Evolutionary conservation across 176 grass and related monocot genomes (phyloP).

Genomic region (Ampelocalamus luodianensis): DNA sequence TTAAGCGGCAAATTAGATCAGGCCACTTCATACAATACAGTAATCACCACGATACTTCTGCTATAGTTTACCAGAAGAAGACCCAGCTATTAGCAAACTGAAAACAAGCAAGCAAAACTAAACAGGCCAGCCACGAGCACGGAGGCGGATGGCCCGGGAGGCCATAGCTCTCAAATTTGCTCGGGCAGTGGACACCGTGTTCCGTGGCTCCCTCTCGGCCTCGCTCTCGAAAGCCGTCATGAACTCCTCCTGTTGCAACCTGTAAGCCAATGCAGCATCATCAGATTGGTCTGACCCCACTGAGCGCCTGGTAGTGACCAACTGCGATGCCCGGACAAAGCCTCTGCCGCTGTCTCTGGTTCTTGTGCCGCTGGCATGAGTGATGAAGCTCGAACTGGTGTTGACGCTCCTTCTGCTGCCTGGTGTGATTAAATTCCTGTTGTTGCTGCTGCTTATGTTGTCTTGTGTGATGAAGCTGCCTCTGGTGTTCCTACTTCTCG

Average conservation of each 20-base stretch:
- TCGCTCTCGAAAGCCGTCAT: constrained; percentile 60
- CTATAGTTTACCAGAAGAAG: constrained; percentile 27
- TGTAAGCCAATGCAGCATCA: constrained; percentile 74
- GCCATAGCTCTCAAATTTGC: constrained; percentile 75
- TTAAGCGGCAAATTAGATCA: neutral
- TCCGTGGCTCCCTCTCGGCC: constrained; percentile 43
- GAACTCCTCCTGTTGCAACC: constrained; percentile 89
- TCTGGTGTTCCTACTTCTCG: constrained; percentile 36
- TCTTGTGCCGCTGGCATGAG: constrained; percentile 17
- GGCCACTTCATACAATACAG: neutral
- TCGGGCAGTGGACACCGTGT: constrained; percentile 50
- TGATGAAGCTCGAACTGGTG: constrained; percentile 27
- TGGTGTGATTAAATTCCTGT: constrained; percentile 40
- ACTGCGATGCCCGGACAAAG: constrained; percentile 54
- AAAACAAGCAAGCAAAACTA: constrained; percentile 31
- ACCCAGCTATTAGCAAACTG: neutral
- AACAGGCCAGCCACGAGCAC: constrained; percentile 57
- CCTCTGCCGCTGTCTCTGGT: constrained; percentile 30
- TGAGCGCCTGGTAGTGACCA: constrained; percentile 27
- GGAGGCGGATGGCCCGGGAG: constrained; percentile 57
- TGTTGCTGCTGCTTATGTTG: constrained; percentile 38
- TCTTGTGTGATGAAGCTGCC: constrained; percentile 26
- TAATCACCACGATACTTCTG: neutral
- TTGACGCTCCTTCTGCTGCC: constrained; percentile 39
- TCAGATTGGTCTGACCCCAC: constrained; percentile 52